Base-by-base conservation (phyloP, 352 stramenopile genomes). In the Phytopythium mirpurense region DNA sequence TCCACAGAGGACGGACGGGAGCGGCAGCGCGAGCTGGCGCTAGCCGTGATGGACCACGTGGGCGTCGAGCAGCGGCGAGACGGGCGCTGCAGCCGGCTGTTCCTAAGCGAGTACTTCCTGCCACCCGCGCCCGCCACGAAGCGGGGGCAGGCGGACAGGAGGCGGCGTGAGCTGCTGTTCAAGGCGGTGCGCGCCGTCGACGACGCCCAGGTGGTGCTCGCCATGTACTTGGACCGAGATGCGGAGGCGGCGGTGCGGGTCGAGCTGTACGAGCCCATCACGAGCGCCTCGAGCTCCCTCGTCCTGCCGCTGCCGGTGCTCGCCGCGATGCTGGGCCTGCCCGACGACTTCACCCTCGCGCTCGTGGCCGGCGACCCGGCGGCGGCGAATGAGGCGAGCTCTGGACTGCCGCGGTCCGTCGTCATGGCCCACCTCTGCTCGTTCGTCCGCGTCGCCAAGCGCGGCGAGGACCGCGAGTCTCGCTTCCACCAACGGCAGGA, bases 51-150 rank as follows among this genome's bases (percentile, higher is more conserved):
- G 4, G 72, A 84, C 44, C 73, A 88, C 43, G 21, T 86, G 9
- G 66, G 61, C n/a, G 57, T 91, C 9, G 80, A 88, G 34, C 57
- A 63, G 16, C 69, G 66, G 29, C 70, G 60, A 19, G 78, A 91
- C 32, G 76, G 72, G 2, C 65, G 61, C 16, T 62, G 63, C 15
- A 66, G 68, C 34, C 71, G 73, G 0, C 54, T 90, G 3, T 85
- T 74, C 26, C 57, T 90, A 5, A 67, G 66, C 0, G 73, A 88
- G 12, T 71, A 72, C 43, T 73, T 50, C 10, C 45, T 34, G 2
- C 62, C 57, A 21, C 14, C 15, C 37, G 3, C 11, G 18, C 9
- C 21, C 1, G 18, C 58, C n/a, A 48, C 16, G 12, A 32, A 49
- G 34, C 5, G 6, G 40, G 10, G 11, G 5, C 9, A 8, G 3